A percentile compares a stretch with the other conserved stretches of the same genome.
Evolutionary conservation across 352 stramenopile species (phyloP).

Genomic region (Pythium rishiriense): DNA sequence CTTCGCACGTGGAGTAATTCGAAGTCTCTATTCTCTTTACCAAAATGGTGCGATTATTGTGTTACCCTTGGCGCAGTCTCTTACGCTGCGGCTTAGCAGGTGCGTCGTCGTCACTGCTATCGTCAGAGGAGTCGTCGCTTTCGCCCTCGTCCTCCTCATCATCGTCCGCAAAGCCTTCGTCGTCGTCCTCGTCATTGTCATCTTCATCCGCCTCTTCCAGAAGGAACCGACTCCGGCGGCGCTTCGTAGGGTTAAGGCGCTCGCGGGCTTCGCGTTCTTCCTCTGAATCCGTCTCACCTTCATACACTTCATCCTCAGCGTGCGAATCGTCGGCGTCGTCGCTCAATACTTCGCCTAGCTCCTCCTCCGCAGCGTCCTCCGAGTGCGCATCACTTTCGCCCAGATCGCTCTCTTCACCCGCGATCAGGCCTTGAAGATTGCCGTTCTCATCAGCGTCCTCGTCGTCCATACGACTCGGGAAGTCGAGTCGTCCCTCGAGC

Average conservation of each 20-base stretch:
- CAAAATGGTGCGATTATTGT: not conserved
- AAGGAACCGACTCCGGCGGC: conserved; percentile 61
- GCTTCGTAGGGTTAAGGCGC: conserved; percentile 25
- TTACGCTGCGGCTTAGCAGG: conserved; percentile 16
- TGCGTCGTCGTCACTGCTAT: conserved; percentile 21
- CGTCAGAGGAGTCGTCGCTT: conserved; percentile 13
- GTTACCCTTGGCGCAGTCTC: conserved; percentile 16
- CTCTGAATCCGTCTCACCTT: conserved; percentile 71
- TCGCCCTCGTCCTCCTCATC: conserved; percentile 34
- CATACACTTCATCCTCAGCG: conserved; percentile 38
- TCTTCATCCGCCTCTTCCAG: conserved; percentile 78
- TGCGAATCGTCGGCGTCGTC: conserved; percentile 39
- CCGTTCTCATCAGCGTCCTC: conserved; percentile 84
- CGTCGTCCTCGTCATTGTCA: conserved; percentile 49
- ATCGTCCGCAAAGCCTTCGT: conserved; percentile 36
- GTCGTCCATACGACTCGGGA: conserved; percentile 74
- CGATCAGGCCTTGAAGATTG: conserved; percentile 73
- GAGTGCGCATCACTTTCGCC: conserved; percentile 46
- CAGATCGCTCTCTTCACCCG: conserved; percentile 66
- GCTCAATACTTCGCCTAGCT: conserved; percentile 24
- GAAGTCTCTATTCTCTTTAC: not conserved
- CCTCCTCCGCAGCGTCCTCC: conserved; percentile 41
- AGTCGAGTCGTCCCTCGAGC: conserved; percentile 64
- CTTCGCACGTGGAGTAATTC: not conserved
- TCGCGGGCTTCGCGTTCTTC: conserved; percentile 43